Evolutionary conservation across 2,329 filamentous ascomycete genomes (phyloP).

Genomic region (Chaetoscypha palmicola): DNA sequence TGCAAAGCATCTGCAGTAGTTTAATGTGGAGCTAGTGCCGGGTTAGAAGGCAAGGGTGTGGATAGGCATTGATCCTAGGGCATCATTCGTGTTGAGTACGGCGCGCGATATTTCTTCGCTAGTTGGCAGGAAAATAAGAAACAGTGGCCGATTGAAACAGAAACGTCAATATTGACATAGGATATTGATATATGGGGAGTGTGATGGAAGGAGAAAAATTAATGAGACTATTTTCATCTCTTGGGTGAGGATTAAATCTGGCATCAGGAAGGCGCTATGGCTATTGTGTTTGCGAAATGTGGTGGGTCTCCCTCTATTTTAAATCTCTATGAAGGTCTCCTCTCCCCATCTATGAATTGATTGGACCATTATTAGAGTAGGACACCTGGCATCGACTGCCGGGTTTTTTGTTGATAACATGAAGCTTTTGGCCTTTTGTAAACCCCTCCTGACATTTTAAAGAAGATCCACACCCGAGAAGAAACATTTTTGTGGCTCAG

Average conservation of each 20-base stretch:
- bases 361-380: neutral
- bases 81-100: too few relatives aligned
- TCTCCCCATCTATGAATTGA: conserved; percentile 6
- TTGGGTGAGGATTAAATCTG: neutral
- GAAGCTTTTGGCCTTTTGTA: neutral
- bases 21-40: conserved; percentile 7
- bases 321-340: conserved; percentile 4
- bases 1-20: conserved; percentile 11
- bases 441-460: neutral
- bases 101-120: too few relatives aligned
- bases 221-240: neutral
- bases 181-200: too few relatives aligned
- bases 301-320: conserved; percentile 7
- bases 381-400: conserved; percentile 5
- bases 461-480: neutral
- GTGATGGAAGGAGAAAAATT: neutral
- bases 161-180: too few relatives aligned
- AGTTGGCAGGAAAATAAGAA: neutral
- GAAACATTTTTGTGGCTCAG: neutral
- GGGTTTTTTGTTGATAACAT: conserved; percentile 3
- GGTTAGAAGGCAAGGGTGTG: neutral
- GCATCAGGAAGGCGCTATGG: neutral
- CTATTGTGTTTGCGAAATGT: neutral
- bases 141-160: neutral
- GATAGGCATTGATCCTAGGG: too few relatives aligned